Evolutionary conservation across 495 filamentous ascomycete genomes (phyloP), one percentile per base, ranked within the genome.

Genomic region (Parmelia sp.): DNA sequence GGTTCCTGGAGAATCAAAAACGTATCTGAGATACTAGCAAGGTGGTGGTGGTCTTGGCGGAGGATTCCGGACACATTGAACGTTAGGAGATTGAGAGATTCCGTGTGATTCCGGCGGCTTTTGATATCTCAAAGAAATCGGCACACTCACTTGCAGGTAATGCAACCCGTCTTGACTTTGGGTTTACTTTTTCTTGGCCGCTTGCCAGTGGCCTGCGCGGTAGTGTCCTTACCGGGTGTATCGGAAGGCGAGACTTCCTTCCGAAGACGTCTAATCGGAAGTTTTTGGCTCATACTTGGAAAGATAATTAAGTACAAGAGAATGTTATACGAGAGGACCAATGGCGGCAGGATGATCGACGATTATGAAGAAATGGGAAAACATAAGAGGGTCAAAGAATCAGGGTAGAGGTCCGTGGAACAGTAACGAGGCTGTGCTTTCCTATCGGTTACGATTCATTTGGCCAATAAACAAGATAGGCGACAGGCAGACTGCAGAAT

Each of bases 161-260:
- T 68, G 63, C 79, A 82, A 7, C 79, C 78, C 4, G 78, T 77
- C 37, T 74, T 76, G 3, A 79, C 77, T 61, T 77, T 78, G 5
- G 72, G 65, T 12, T 23, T 37, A 14, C 33, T 47, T 37, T 21
- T 66, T 51, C 64, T 39, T 8, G 44, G n/a, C 27, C 44, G 62
- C 40, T 59, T 63, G n/a, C 39, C 35, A 23, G 25, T 40, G n/a
- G 31, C 40, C 21, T 64, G 19, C 14, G 23, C 8, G 15, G 14
- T 59, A 33, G 40, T 5, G 25, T 31, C n/a, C 25, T 64, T 40
- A 3, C 21, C 21, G 1, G 17, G 10, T 33, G 8, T 7, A n/a
- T 55, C 29, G 17, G 51, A 55, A 55, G 51, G 51, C 27, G 15
- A 55, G 15, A 55, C 27, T 0, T 19, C 51, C 29, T 55, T 55